A percentile compares a stretch with the other conserved stretches of the same genome.
Evolutionary conservation across 2,329 filamentous ascomycete genomes (phyloP).

Genomic region (Thelonectria rubi): DNA sequence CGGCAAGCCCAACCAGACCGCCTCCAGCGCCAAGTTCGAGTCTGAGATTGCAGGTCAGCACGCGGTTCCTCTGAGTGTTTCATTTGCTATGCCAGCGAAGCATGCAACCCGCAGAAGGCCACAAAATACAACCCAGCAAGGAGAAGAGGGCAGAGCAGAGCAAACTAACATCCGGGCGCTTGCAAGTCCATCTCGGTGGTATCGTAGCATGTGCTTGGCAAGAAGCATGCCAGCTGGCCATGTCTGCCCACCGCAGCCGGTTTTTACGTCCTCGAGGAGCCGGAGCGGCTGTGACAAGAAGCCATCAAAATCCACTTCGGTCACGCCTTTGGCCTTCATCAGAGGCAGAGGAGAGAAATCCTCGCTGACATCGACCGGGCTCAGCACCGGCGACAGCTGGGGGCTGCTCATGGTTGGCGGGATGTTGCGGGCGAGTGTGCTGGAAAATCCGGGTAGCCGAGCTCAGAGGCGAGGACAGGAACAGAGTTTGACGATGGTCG

Average conservation of each 20-base stretch:
- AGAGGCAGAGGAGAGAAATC: constrained; percentile 67
- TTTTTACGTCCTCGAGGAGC: constrained; percentile 84
- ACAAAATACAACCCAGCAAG: neutral
- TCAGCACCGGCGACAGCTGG: constrained; percentile 60
- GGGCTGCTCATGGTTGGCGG: constrained; percentile 43
- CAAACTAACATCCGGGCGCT: constrained; percentile 73
- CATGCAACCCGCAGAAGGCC: constrained; percentile 12
- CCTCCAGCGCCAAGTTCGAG: constrained; percentile 93
- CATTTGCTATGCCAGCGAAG: neutral
- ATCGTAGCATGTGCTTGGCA: constrained; percentile 83
- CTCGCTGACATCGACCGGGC: constrained; percentile 61
- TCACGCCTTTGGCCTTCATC: constrained; percentile 64
- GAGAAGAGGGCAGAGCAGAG: constrained; percentile 3
- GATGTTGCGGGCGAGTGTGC: constrained; percentile 7
- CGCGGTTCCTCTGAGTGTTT: constrained; percentile 13
- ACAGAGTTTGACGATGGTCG: neutral
- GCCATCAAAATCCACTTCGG: constrained; percentile 73
- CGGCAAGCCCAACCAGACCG: constrained; percentile 79
- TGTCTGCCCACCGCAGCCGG: constrained; percentile 90
- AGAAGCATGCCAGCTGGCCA: constrained; percentile 96
- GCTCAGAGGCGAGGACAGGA: neutral
- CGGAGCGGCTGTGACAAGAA: constrained; percentile 74
- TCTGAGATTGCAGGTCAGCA: constrained; percentile 57
- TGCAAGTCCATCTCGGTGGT: constrained; percentile 69
- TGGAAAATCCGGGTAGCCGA: neutral